phyloP scores from a whole-genome alignment of 352 stramenopile species.

The Pythium aquatile region DNA sequence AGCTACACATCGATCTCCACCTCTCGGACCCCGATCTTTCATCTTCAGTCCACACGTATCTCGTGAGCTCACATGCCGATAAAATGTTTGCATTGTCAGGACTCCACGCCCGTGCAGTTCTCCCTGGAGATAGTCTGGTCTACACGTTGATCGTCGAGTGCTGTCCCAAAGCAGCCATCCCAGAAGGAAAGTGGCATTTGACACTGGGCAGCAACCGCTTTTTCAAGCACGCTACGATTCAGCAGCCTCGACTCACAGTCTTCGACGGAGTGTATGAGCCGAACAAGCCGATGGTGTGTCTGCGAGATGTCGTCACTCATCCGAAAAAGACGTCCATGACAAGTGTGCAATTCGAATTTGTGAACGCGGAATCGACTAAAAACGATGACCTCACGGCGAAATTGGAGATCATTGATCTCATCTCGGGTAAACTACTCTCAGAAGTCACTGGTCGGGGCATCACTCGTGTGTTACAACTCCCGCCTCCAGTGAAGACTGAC shows the following conservation, averaged over 20 bases:
- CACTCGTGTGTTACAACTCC: constrained; percentile 55
- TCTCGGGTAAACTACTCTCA: constrained; percentile 28
- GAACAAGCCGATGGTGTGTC: constrained; percentile 63
- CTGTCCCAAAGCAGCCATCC: constrained; percentile 28
- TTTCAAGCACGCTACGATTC: constrained; percentile 37
- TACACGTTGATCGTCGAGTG: constrained; percentile 71
- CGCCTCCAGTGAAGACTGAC: constrained; percentile 15
- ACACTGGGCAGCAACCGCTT: constrained; percentile 49
- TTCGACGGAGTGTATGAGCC: constrained; percentile 58
- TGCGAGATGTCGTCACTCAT: constrained; percentile 57
- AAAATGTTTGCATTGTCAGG: constrained; percentile 34
- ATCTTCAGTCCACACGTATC: constrained; percentile 41
- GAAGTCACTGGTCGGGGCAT: constrained; percentile 32
- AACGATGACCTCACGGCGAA: constrained; percentile 43
- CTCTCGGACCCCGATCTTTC: constrained; percentile 50
- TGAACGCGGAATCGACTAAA: constrained; percentile 10
- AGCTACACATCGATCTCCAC: constrained; percentile 56
- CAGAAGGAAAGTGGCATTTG: constrained; percentile 56
- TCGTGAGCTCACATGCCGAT: constrained; percentile 47
- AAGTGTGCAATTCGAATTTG: constrained; percentile 42
- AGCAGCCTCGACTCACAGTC: constrained; percentile 38
- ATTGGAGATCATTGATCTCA: constrained; percentile 55
- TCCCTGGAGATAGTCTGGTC: constrained; percentile 15
- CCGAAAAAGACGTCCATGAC: constrained; percentile 50
- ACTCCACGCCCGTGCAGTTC: constrained; percentile 32